These are phyloP conservation scores for Globisporangium echinulatum DNA, from an alignment of 352 stramenopile species.

Conservation along the genomic window DNA sequence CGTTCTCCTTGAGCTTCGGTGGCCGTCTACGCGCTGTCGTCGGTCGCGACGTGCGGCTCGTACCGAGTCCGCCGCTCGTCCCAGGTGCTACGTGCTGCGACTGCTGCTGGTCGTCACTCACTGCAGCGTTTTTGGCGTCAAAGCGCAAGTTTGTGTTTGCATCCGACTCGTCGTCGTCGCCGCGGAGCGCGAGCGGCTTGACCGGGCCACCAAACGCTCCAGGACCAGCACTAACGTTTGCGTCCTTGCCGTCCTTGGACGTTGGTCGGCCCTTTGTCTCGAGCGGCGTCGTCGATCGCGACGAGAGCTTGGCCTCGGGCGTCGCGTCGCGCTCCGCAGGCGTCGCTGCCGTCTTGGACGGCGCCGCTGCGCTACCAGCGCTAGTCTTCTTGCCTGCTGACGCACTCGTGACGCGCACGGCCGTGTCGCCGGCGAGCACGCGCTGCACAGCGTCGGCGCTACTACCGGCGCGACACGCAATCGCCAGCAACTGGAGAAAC, in stretches of 20 bases:
- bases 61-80: constrained; percentile 46
- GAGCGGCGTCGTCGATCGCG: constrained; percentile 45
- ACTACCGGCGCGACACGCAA: constrained; percentile 67
- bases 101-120: constrained; percentile 13
- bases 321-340: constrained; percentile 34
- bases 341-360: constrained; percentile 2
- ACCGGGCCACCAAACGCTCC: constrained; percentile 48
- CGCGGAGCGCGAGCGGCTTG: constrained; percentile 50
- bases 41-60: constrained; percentile 63
- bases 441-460: constrained; percentile 62
- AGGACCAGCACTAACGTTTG: constrained; percentile 1
- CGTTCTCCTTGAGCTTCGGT: constrained; percentile 86
- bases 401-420: constrained; percentile 23
- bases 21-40: constrained; percentile 82
- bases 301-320: constrained; percentile 49
- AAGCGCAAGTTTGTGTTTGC: constrained; percentile 39
- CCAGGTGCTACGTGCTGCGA: constrained; percentile 19
- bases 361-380: not conserved
- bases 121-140: constrained; percentile 26
- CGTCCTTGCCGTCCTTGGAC: constrained; percentile 35
- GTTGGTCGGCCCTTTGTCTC: constrained; percentile 38
- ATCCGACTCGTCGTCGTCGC: constrained; percentile 45
- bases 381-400: constrained; percentile 23
- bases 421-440: constrained; percentile 56
- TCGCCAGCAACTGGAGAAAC: constrained; percentile 87